Evolutionary conservation across 2,329 filamentous ascomycete species (phyloP).

Genomic region (Scytalidium lignicola): DNA sequence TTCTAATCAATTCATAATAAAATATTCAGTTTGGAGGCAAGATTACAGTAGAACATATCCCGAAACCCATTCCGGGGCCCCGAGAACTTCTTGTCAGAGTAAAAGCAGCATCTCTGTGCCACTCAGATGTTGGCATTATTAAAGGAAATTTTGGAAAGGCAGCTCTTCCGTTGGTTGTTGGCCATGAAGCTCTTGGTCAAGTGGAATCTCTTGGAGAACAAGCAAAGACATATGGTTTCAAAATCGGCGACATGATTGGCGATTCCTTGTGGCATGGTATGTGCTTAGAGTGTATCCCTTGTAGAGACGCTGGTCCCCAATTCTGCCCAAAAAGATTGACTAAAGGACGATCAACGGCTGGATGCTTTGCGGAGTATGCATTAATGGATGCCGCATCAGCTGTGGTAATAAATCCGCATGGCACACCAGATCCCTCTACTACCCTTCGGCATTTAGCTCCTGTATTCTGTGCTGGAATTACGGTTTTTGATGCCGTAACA

Average conservation of each 20-base stretch:
- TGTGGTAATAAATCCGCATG: background rate
- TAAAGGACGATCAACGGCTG: background rate
- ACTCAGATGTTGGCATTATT: background rate
- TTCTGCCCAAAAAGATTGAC: background rate
- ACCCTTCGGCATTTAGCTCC: background rate
- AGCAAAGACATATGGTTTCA: background rate
- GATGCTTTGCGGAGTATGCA: background rate
- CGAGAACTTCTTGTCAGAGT: background rate
- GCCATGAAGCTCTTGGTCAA: background rate
- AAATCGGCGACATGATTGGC: background rate
- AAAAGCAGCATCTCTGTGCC: background rate
- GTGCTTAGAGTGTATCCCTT: background rate
- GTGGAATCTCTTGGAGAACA: background rate
- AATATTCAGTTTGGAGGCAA: background rate
- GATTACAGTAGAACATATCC: background rate
- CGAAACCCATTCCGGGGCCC: background rate
- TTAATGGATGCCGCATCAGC: background rate
- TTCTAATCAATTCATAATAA: background rate
- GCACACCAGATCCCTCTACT: background rate
- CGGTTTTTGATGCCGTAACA: background rate
- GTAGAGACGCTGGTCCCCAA: background rate
- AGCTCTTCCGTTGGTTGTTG: background rate
- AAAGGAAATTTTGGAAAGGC: background rate
- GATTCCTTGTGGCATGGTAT: background rate
- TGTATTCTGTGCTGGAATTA: background rate